A percentile compares a stretch with the other conserved stretches of the same genome.
Conservation (phyloP, 495 filamentous ascomycete genomes). For the Apiosordaria backusii region DNA sequence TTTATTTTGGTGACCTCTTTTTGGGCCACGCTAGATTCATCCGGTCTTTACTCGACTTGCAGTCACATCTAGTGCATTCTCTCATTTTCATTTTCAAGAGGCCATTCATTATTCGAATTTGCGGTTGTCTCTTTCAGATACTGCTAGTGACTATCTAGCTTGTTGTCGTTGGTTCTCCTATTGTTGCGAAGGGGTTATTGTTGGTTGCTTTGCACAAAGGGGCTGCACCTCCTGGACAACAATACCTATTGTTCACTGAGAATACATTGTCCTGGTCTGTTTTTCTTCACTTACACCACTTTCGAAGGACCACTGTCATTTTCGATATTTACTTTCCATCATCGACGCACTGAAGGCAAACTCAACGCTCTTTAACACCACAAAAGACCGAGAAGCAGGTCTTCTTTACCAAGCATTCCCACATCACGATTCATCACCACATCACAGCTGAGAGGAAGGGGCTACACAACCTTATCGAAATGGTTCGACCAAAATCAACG, state of each 20-base stretch:
- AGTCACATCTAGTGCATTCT: neutral
- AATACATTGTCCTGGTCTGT: neutral
- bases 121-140: too few species aligned
- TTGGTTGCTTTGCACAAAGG: neutral
- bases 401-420: neutral
- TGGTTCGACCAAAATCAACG: slow-evolving; percentile 7
- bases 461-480: neutral
- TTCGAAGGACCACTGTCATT: neutral
- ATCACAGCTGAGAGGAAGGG: neutral
- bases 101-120: neutral
- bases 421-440: neutral
- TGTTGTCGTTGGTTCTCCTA: neutral
- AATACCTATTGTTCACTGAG: neutral
- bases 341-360: neutral
- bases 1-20: neutral
- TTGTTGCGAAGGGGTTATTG: neutral
- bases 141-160: neutral
- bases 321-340: neutral
- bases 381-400: neutral
- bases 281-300: neutral
- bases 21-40: neutral
- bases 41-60: neutral
- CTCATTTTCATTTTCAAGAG: neutral
- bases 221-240: neutral
- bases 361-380: neutral